Conservation (phyloP, 805 yeast species). For the Schwanniomyces sp. region DNA sequence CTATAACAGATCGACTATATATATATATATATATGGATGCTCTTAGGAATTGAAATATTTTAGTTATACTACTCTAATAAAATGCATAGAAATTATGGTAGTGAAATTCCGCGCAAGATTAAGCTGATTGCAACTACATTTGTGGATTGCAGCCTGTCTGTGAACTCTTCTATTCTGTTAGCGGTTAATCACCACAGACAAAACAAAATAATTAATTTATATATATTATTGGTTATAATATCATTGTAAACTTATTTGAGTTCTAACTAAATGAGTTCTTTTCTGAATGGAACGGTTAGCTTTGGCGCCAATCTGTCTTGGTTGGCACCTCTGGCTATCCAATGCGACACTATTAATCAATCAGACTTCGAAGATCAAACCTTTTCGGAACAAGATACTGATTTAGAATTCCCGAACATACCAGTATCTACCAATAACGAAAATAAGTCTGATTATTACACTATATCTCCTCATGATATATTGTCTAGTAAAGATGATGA, state of each 20-base stretch:
- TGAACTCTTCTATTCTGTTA: background rate
- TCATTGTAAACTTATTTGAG: background rate
- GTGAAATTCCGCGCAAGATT: background rate
- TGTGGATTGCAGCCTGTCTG: conserved; percentile 4
- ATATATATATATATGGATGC: too few relatives aligned
- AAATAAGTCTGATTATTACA: background rate
- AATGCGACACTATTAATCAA: background rate
- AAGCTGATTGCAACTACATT: background rate
- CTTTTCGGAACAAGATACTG: background rate
- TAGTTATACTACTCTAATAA: background rate
- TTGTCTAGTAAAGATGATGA: background rate
- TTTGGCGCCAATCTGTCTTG: background rate
- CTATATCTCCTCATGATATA: background rate
- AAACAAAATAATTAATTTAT: background rate
- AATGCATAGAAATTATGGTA: background rate
- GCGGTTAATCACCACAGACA: background rate
- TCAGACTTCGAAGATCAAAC: background rate
- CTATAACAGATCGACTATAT: too few relatives aligned
- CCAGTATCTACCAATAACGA: background rate
- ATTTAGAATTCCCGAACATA: background rate
- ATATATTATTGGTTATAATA: background rate
- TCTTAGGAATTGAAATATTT: too few relatives aligned
- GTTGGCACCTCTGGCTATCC: background rate
- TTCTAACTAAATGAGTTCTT: background rate
- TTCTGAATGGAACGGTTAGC: background rate